phyloP scores from a whole-genome alignment of 352 stramenopile genomes.

The Phytophthora pini region DNA sequence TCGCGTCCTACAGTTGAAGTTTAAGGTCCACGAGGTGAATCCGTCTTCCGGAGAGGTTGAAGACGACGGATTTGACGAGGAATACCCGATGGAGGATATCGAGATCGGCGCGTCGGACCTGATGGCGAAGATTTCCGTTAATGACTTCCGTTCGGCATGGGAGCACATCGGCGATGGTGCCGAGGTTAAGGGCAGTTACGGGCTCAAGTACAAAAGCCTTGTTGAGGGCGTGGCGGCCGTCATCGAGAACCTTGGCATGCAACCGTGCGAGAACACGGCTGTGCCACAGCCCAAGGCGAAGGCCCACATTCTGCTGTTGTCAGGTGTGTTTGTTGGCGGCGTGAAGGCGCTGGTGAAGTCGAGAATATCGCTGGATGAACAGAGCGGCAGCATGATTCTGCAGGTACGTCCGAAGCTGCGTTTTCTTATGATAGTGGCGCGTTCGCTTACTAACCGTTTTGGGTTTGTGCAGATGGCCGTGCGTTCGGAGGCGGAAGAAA shows the following conservation, averaged over 20 bases:
- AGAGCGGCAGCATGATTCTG: slow-evolving; percentile 91
- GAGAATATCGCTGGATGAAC: slow-evolving; percentile 93
- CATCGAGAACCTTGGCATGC: slow-evolving; percentile 98
- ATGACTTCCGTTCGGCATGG: slow-evolving; percentile 97
- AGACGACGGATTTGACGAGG: slow-evolving; percentile 95
- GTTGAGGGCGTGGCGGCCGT: slow-evolving; percentile 96
- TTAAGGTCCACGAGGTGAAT: slow-evolving; percentile 96
- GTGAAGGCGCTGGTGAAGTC: slow-evolving; percentile 96
- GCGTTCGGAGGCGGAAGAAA: slow-evolving; percentile 92
- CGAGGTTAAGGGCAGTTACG: slow-evolving; percentile 97
- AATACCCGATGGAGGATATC: slow-evolving; percentile 98
- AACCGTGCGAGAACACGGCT: slow-evolving; percentile 96
- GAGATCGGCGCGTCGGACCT: slow-evolving; percentile 96
- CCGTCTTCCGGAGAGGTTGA: slow-evolving; percentile 92
- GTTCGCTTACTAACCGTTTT: slow-evolving; percentile 15
- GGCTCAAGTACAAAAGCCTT: slow-evolving; percentile 97
- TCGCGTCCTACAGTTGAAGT: slow-evolving; percentile 83
- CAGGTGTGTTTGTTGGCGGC: slow-evolving; percentile 96
- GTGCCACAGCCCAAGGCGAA: slow-evolving; percentile 90
- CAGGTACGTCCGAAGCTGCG: slow-evolving; percentile 55
- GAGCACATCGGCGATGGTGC: slow-evolving; percentile 94
- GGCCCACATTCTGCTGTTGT: slow-evolving; percentile 97
- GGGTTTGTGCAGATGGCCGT: slow-evolving; percentile 93
- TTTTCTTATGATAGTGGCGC: neutral
- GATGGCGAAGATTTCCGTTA: slow-evolving; percentile 96